Conservation (phyloP, 768 basidiomycete genomes). For the Butyriboletus loyo region DNA sequence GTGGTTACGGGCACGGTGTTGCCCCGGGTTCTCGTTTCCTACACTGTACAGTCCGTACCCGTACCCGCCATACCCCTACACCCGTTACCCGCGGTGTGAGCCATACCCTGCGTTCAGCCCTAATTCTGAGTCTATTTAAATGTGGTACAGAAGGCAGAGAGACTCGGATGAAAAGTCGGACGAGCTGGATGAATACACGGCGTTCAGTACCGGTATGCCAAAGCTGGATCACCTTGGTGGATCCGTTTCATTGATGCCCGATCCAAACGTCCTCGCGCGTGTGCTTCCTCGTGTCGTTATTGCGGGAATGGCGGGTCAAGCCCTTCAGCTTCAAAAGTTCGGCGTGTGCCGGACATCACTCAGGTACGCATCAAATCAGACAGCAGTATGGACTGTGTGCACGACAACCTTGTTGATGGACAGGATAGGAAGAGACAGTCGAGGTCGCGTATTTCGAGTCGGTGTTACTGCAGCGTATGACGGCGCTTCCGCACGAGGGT, state of each 20-base stretch:
- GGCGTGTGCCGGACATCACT: no score
- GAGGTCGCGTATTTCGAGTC: slow-evolving; percentile 92
- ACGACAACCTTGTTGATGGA: slow-evolving; percentile 7
- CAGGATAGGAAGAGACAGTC: slow-evolving; percentile 75
- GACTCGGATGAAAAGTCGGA: slow-evolving; percentile 4
- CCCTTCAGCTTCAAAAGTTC: no score
- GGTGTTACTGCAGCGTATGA: slow-evolving; percentile 51
- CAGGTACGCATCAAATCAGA: not conserved
- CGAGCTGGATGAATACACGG: slow-evolving; percentile 18
- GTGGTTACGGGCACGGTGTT: no score
- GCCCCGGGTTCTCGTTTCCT: no score
- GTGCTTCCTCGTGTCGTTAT: slow-evolving; percentile 47
- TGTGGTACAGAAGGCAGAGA: slow-evolving; percentile 33
- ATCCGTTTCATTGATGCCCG: not conserved
- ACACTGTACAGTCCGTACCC: no score
- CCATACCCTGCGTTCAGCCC: no score
- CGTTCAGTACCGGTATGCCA: slow-evolving; percentile 22
- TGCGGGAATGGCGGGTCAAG: slow-evolving; percentile 52
- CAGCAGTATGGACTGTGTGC: not conserved
- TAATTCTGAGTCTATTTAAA: no score
- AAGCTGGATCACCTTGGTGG: not conserved
- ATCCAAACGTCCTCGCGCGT: slow-evolving; percentile 45
- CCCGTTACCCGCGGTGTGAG: no score
- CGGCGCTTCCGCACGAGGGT: slow-evolving; percentile 21
- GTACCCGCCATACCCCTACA: no score